Evolutionary conservation across 2,329 filamentous ascomycete species (phyloP), one percentile per base, ranked within the genome.

Genomic region (Aaosphaeria pasadenensis): DNA sequence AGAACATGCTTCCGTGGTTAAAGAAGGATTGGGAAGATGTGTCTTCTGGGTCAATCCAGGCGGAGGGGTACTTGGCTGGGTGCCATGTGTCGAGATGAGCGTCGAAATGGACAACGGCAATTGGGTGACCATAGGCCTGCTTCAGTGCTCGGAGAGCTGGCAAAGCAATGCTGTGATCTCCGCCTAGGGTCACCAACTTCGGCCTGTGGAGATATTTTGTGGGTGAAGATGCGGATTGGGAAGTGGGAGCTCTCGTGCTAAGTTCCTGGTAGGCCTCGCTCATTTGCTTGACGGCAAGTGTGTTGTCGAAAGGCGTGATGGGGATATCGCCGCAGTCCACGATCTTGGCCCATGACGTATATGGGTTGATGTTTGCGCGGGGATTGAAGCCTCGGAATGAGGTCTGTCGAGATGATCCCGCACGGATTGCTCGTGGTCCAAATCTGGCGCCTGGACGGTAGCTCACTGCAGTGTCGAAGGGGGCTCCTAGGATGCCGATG

Each of bases 241-340:
- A 50, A 1, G 72, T 67, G 7, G 70, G 59, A 5, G 66, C 61
- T 38, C 77, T 74, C 7, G 74, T 72, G 3, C 79, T 77, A 3
- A 95, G 83, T 70, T 91, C 86, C 5, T 78, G 74, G 67, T 89
- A 91, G 0, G 88, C 90, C 62, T 86, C 83, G 31, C 82, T 88
- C 90, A 96, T 95, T 71, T 96, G 91, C 40, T 79, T 76, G 46
- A 91, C 75, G 0, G 91, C 91, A 11, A 95, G 76, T 1, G 77
- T 83, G 67, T 96, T 96, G 74, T 96, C 90, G 58, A 95, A 86
- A 0, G 91, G 91, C 0, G 87, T 89, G 56, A 95, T 78, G 30
- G 91, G 90, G 47, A 96, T 90, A 66, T 96, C 91, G 42, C 91
- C 91, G 69, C 91, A 96, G 75, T 96, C 91, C 44, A 92, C 76